phyloP scores from a whole-genome alignment of 495 filamentous ascomycete genomes.

The Saxophila tyrrhenica region DNA sequence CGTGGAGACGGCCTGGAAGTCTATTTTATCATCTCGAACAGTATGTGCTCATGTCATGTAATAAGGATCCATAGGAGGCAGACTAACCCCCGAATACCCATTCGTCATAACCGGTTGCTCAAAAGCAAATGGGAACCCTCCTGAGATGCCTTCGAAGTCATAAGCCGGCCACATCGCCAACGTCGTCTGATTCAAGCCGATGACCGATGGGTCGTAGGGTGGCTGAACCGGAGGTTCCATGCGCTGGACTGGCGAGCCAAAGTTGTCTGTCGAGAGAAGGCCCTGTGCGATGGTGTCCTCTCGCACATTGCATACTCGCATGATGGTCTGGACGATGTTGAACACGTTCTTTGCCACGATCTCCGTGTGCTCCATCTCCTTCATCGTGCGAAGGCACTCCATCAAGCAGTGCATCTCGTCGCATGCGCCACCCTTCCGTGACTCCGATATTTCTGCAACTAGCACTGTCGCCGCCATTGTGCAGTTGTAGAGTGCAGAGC shows the following conservation, averaged over 20 bases:
- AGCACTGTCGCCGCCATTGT: not conserved
- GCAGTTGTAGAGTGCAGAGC: not conserved
- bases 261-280: not conserved
- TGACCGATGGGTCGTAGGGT: not conserved
- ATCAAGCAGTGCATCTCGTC: not conserved
- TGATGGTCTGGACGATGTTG: not conserved
- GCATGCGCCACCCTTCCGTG: not conserved
- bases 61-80: not conserved
- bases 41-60: not conserved
- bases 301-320: not conserved
- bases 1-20: no score
- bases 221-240: not conserved
- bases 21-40: no score
- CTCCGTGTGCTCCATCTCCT: constrained; percentile 1
- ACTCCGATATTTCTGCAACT: not conserved
- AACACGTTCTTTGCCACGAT: not conserved
- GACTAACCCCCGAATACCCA: not conserved
- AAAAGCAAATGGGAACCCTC: not conserved
- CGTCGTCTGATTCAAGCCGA: not conserved
- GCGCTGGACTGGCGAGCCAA: not conserved
- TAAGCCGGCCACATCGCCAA: not conserved
- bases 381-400: not conserved
- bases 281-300: not conserved
- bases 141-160: not conserved
- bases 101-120: not conserved